A percentile compares a stretch with the other conserved stretches of the same genome.
phyloP scores from a whole-genome alignment of 75 land plant species.

The Selaginella moellendorffii region DNA sequence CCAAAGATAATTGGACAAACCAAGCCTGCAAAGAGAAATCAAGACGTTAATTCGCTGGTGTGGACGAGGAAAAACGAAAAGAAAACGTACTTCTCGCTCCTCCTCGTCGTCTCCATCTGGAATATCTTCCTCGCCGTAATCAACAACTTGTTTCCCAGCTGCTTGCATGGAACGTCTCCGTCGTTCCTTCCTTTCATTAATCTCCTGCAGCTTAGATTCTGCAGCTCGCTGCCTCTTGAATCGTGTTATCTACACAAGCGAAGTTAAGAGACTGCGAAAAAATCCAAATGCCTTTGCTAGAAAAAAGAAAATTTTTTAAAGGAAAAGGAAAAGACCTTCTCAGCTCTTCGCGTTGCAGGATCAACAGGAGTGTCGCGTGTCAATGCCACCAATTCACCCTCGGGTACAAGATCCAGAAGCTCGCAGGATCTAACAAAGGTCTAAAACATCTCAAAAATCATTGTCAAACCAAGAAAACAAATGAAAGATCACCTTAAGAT shows the following conservation, averaged over 20 bases:
- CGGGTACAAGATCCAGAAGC: constrained; percentile 72
- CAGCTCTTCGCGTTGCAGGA: constrained; percentile 45
- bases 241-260: constrained; percentile 58
- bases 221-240: constrained; percentile 79
- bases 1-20: constrained; percentile 70
- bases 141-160: constrained; percentile 49
- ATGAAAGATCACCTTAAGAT: constrained; percentile 50
- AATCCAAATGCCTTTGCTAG: too few relatives aligned
- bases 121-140: constrained; percentile 58
- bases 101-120: constrained; percentile 87
- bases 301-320: too few relatives aligned
- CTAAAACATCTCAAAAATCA: constrained; percentile 19
- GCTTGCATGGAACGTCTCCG: constrained; percentile 72
- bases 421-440: constrained; percentile 78
- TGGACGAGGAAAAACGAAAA: not conserved
- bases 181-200: constrained; percentile 80
- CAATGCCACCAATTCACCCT: constrained; percentile 47
- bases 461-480: not conserved
- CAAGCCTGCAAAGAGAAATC: constrained; percentile 73
- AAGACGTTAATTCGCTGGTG: too few relatives aligned
- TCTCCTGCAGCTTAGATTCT: constrained; percentile 75
- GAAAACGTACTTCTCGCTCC: constrained; percentile 62
- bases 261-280: too few relatives aligned
- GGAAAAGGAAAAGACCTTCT: constrained; percentile 59
- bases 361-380: constrained; percentile 24